phyloP scores from a whole-genome alignment of 2,329 filamentous ascomycete genomes.

The Aspergillaceae sp. region DNA sequence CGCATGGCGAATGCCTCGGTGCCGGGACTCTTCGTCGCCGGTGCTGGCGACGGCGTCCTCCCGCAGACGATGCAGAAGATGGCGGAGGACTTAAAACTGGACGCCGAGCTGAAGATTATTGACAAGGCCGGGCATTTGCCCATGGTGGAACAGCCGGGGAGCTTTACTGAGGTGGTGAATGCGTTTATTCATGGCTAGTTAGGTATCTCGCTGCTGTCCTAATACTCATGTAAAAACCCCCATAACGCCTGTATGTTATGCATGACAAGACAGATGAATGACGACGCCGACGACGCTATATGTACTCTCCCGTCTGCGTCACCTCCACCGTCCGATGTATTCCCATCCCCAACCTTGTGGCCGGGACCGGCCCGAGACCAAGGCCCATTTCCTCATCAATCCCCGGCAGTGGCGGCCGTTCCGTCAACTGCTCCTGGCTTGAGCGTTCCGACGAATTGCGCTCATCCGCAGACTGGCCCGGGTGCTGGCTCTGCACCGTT shows the following conservation, averaged over 20 bases:
- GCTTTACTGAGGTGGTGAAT: slow-evolving; percentile 57
- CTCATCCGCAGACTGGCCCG: background rate
- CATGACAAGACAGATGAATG: too few species aligned
- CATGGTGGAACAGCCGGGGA: slow-evolving; percentile 67
- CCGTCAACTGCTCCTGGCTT: slow-evolving; percentile 19
- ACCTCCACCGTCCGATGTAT: slow-evolving; percentile 24
- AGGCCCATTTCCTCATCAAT: background rate
- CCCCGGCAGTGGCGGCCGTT: slow-evolving; percentile 6
- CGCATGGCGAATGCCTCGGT: slow-evolving; percentile 28
- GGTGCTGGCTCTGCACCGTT: slow-evolving; percentile 19
- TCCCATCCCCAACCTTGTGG: slow-evolving; percentile 14
- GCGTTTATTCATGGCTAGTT: slow-evolving; percentile 41
- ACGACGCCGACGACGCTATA: background rate
- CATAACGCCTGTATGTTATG: too few species aligned
- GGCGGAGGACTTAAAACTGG: slow-evolving; percentile 49
- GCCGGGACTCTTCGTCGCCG: slow-evolving; percentile 59
- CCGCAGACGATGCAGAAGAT: slow-evolving; percentile 74
- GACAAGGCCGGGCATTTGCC: slow-evolving; percentile 69
- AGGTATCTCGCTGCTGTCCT: background rate
- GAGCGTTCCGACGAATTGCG: slow-evolving; percentile 13
- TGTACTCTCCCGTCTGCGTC: slow-evolving; percentile 12
- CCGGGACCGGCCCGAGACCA: too few species aligned
- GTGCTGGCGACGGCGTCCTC: slow-evolving; percentile 63
- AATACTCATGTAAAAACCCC: background rate
- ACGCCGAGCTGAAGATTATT: slow-evolving; percentile 55